These are phyloP conservation scores for Annulohypoxylon moriforme DNA, from an alignment of 495 filamentous ascomycete species.

Conservation along the genomic window DNA sequence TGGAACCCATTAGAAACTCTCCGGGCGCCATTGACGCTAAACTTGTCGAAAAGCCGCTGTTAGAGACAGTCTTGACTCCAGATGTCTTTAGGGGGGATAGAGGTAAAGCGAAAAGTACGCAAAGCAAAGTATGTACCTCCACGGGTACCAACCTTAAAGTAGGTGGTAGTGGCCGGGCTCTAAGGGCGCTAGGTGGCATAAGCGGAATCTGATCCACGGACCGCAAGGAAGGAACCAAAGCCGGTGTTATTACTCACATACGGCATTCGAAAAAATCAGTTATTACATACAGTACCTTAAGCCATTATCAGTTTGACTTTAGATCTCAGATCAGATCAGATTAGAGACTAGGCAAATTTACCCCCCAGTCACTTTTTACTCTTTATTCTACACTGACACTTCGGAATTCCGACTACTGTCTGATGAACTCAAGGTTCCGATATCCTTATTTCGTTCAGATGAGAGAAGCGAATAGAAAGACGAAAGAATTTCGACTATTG, in stretches of 20 bases:
- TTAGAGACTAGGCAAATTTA: conserved; percentile 22
- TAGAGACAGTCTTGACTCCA: conserved; percentile 1
- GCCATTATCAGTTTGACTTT: conserved; percentile 17
- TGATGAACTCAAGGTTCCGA: conserved; percentile 20
- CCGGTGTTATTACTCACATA: conserved; percentile 37
- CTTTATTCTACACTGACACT: conserved; percentile 10
- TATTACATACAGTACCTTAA: conserved; percentile 33
- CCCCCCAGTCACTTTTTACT: conserved; percentile 16
- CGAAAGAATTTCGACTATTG: neutral
- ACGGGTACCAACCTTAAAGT: conserved; percentile 10
- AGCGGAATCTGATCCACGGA: conserved; percentile 20
- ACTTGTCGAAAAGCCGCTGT: neutral
- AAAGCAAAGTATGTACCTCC: neutral
- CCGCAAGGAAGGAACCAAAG: conserved; percentile 22
- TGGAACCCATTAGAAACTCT: conserved; percentile 1
- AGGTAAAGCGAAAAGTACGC: neutral
- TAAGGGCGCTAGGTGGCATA: conserved; percentile 12
- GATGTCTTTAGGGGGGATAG: neutral
- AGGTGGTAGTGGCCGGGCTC: conserved; percentile 12
- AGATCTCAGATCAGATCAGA: conserved; percentile 46
- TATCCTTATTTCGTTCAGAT: conserved; percentile 3
- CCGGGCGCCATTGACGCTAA: neutral
- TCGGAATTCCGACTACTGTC: conserved; percentile 14
- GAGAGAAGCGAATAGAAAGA: neutral
- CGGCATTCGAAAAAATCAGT: conserved; percentile 34